phyloP scores from a whole-genome alignment of 2,329 filamentous ascomycete genomes.

The Clarireedia hainanense region DNA sequence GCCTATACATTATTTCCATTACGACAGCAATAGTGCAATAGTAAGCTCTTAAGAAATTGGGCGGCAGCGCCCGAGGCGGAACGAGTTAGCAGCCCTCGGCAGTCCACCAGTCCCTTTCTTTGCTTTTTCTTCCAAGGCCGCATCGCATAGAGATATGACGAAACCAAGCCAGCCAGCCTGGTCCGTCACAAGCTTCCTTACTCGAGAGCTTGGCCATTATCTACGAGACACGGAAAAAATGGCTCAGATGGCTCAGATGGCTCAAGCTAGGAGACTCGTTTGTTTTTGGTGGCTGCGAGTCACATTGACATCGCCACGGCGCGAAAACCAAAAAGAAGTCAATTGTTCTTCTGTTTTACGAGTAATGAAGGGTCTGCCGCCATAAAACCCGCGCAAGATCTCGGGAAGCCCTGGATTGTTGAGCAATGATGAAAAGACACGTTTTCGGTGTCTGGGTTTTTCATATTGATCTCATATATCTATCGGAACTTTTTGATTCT shows the following conservation, averaged over 20 bases:
- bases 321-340: no score
- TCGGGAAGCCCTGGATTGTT: not conserved
- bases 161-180: no score
- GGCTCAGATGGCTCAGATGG: not conserved
- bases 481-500: not conserved
- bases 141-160: not conserved
- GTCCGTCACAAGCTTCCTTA: not conserved
- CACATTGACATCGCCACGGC: no score
- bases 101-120: no score
- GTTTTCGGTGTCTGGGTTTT: not conserved
- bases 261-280: not conserved
- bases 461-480: not conserved
- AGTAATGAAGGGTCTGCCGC: not conserved
- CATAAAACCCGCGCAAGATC: not conserved
- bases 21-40: no score
- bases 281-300: not conserved
- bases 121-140: no score
- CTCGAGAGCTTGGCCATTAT: not conserved
- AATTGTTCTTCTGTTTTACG: no score
- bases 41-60: no score
- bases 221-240: not conserved
- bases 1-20: no score
- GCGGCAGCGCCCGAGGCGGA: no score
- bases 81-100: no score
- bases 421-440: not conserved